Evolutionary conservation across 768 basidiomycete species (phyloP).

Genomic region (Rhizopogon vinicolor): DNA sequence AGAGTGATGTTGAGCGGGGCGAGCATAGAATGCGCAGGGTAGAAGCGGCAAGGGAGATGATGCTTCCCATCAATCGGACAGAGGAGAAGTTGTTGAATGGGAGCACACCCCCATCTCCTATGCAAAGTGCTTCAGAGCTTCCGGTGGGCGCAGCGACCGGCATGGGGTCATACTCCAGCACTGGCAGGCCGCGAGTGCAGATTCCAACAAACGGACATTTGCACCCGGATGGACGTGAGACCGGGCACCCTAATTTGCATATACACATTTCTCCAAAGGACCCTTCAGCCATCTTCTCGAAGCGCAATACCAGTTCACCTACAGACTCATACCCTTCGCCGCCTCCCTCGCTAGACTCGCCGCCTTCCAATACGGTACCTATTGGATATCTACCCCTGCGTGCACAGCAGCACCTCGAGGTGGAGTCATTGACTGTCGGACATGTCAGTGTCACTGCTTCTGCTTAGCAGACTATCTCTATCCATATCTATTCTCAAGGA

Average conservation of each 20-base stretch:
- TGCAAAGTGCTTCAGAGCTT: neutral
- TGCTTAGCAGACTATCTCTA: constrained; percentile 12
- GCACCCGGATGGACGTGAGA: constrained; percentile 4
- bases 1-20: constrained; percentile 87
- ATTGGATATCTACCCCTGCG: constrained; percentile 11
- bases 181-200: constrained; percentile 2
- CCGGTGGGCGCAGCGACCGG: constrained; percentile 17
- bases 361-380: constrained; percentile 7
- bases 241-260: constrained; percentile 8
- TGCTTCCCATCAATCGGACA: constrained; percentile 62
- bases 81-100: constrained; percentile 51
- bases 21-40: constrained; percentile 83
- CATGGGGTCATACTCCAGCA: constrained; percentile 15
- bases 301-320: constrained; percentile 24
- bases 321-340: constrained; percentile 48
- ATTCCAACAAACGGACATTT: constrained; percentile 1
- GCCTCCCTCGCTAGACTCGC: constrained; percentile 30
- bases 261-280: constrained; percentile 13
- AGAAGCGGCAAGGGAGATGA: constrained; percentile 63
- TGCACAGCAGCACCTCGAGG: neutral
- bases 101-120: constrained; percentile 25
- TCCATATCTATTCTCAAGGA: constrained; percentile 18
- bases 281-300: constrained; percentile 14
- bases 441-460: constrained; percentile 2
- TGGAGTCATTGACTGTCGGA: constrained; percentile 9